Evolutionary conservation across 1,139 yeast genomes (phyloP).

Genomic region (Yamadazyma dendronema): DNA sequence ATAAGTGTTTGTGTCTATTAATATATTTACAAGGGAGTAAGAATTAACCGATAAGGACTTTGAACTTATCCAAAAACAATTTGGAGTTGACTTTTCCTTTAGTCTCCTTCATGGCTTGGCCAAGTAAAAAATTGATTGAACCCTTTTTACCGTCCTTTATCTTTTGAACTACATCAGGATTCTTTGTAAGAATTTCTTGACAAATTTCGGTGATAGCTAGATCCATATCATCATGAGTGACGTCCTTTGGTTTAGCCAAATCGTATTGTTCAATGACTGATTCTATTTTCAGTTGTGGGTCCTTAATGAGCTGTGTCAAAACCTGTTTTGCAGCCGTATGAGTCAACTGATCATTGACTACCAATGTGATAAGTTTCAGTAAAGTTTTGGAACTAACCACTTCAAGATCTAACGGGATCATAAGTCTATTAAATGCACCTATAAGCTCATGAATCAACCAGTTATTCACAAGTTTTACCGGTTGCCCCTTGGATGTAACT

Average conservation of each 20-base stretch:
- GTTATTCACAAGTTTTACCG: constrained; percentile 54
- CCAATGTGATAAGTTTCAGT: constrained; percentile 25
- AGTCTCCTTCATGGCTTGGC: constrained; percentile 77
- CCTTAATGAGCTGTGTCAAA: constrained; percentile 56
- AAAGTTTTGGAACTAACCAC: constrained; percentile 30
- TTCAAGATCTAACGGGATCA: constrained; percentile 34
- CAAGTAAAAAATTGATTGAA: constrained; percentile 73
- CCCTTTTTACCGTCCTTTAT: constrained; percentile 59
- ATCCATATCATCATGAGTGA: constrained; percentile 23
- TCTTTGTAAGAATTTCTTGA: constrained; percentile 44
- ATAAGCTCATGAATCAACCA: constrained; percentile 84
- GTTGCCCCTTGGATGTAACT: constrained; percentile 17
- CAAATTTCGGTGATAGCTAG: constrained; percentile 55
- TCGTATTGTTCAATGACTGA: constrained; percentile 47
- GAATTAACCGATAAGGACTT: too few relatives aligned
- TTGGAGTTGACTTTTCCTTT: constrained; percentile 64
- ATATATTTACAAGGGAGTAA: too few relatives aligned
- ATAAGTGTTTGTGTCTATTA: not conserved
- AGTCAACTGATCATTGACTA: constrained; percentile 21
- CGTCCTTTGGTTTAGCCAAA: constrained; percentile 38
- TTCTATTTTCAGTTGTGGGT: constrained; percentile 32
- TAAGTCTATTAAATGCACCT: constrained; percentile 62
- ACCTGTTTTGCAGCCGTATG: constrained; percentile 66
- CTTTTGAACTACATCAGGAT: constrained; percentile 57
- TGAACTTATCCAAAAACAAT: constrained; percentile 45